Conservation (phyloP, 345 rosid species). For the Ceriops decandra region DNA sequence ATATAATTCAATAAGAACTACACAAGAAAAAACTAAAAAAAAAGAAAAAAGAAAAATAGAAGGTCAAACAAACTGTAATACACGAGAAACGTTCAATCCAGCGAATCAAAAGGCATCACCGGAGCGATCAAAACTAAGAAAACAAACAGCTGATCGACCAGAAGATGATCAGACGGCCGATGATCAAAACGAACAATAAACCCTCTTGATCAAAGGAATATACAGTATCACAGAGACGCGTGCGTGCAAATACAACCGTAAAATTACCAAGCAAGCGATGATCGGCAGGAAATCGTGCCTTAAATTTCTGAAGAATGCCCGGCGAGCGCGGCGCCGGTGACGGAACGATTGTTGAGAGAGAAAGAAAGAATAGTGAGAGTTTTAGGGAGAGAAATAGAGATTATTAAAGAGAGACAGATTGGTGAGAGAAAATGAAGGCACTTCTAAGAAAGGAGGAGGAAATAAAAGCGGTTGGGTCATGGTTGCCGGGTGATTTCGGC, state of each 20-base stretch:
- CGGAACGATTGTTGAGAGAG: not conserved
- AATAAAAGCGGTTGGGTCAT: constrained; percentile 20
- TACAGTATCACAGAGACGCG: not conserved
- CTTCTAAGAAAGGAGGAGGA: not conserved
- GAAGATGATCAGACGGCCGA: constrained; percentile 17
- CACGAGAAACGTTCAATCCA: constrained; percentile 12
- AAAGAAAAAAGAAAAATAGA: not conserved
- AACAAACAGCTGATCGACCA: constrained; percentile 5
- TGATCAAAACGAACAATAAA: not conserved
- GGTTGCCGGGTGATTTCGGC: not conserved
- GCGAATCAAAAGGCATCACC: not conserved
- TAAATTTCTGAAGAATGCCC: not conserved
- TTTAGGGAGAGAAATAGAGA: not conserved
- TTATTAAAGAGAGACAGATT: no score
- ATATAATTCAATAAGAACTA: not conserved
- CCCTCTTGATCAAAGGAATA: constrained; percentile 2
- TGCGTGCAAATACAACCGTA: not conserved
- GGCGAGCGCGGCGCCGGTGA: constrained; percentile 1
- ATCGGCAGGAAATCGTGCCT: constrained; percentile 18
- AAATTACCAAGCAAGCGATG: not conserved
- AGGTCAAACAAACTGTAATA: not conserved
- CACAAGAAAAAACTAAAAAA: not conserved
- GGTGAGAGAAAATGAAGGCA: no score
- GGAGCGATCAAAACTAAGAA: constrained; percentile 9
- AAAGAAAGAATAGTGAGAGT: not conserved